These are phyloP conservation scores for Aspergillus fijiensis DNA, from an alignment of 2,329 filamentous ascomycete species.

Conservation along the genomic window DNA sequence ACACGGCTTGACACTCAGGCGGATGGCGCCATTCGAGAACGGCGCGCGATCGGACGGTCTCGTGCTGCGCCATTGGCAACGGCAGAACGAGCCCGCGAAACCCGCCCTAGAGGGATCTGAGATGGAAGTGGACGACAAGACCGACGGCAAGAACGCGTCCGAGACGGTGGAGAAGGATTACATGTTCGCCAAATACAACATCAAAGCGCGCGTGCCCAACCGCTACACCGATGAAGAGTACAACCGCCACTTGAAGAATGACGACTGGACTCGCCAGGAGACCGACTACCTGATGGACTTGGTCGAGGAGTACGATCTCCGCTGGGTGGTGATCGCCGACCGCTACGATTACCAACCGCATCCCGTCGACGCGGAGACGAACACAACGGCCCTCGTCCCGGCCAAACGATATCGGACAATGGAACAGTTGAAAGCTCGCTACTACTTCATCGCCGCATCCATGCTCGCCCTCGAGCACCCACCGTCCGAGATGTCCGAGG, in stretches of 20 bases:
- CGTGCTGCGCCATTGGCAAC: conserved; percentile 76
- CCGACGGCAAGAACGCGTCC: conserved; percentile 35
- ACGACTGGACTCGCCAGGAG: conserved; percentile 87
- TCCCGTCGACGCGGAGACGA: conserved; percentile 26
- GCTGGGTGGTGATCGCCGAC: conserved; percentile 90
- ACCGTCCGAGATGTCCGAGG: conserved; percentile 79
- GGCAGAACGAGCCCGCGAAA: conserved; percentile 55
- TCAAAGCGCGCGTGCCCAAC: conserved; percentile 71
- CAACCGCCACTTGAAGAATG: conserved; percentile 66
- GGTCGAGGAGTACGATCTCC: conserved; percentile 75
- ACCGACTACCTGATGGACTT: conserved; percentile 85
- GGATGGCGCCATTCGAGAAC: conserved; percentile 70
- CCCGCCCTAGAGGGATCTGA: conserved; percentile 37
- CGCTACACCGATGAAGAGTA: conserved; percentile 85
- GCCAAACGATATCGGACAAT: conserved; percentile 62
- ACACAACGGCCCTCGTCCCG: conserved; percentile 36
- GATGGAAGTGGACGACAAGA: conserved; percentile 41
- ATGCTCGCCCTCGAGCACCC: conserved; percentile 80
- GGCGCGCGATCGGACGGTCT: conserved; percentile 72
- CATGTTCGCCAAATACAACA: conserved; percentile 82
- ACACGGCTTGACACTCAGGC: conserved; percentile 55
- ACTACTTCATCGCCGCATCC: conserved; percentile 81
- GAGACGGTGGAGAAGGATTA: conserved; percentile 48
- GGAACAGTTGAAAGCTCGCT: conserved; percentile 88
- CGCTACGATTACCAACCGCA: conserved; percentile 70